These are phyloP conservation scores for Raphanus hybrid DNA, from an alignment of 441 rosid species.

Conservation along the genomic window DNA sequence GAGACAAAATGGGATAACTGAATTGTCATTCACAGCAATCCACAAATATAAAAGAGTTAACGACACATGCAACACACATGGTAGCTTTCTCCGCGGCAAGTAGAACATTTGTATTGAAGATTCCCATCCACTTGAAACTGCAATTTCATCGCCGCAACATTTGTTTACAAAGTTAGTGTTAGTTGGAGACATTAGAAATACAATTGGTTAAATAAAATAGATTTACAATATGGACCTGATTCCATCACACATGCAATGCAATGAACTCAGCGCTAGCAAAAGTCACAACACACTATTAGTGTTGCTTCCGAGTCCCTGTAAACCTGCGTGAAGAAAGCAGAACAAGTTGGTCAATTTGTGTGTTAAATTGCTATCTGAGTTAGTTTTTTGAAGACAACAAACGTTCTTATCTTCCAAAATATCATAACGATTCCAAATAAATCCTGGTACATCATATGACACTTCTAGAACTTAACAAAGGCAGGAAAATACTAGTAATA, in stretches of 20 bases:
- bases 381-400: background rate
- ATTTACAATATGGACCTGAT: conserved; percentile 62
- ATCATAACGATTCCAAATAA: background rate
- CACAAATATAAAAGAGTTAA: background rate
- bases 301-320: conserved; percentile 97
- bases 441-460: background rate
- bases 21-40: conserved; percentile 15
- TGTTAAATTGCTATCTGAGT: background rate
- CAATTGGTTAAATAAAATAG: background rate
- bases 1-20: conserved; percentile 7
- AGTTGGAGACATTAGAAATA: too few species aligned
- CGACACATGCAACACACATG: conserved; percentile 59
- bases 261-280: conserved; percentile 99
- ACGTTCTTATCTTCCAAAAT: background rate
- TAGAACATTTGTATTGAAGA: conserved; percentile 90
- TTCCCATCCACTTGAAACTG: conserved; percentile 95
- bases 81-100: conserved; percentile 95
- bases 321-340: conserved; percentile 55
- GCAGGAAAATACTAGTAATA: background rate
- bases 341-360: conserved; percentile 17
- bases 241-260: conserved; percentile 76
- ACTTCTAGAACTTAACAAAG: background rate
- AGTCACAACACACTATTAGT: conserved; percentile 98
- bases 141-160: conserved; percentile 73
- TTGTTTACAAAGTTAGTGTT: too few species aligned